Conservation (phyloP, 108 stramenopile species). For the Nitzschia inconspicua region DNA sequence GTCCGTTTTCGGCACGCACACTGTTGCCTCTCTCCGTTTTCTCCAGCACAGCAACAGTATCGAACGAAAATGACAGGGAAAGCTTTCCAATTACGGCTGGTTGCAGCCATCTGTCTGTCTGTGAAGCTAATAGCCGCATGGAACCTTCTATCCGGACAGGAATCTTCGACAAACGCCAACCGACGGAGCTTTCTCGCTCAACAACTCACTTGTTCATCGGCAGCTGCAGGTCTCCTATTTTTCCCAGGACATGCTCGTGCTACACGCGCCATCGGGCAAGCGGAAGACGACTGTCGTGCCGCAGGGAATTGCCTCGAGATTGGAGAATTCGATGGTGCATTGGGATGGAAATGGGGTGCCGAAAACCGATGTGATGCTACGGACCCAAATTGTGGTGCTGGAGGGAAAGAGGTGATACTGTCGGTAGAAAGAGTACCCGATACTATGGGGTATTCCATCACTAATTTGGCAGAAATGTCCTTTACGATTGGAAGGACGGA, state of each 20-base stretch:
- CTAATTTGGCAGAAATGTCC: slow-evolving; percentile 50
- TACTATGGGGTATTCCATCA: slow-evolving; percentile 28
- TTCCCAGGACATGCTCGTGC: slow-evolving; percentile 38
- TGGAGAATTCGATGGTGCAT: slow-evolving; percentile 75
- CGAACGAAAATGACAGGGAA: no score
- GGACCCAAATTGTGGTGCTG: slow-evolving; percentile 68
- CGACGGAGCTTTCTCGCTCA: no score
- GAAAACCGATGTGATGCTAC: slow-evolving; percentile 79
- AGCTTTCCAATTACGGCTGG: no score
- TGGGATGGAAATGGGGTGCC: slow-evolving; percentile 88
- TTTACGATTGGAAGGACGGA: slow-evolving; percentile 52
- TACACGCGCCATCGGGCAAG: slow-evolving; percentile 69
- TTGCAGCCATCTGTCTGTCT: no score
- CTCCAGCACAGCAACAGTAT: no score
- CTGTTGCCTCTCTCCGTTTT: no score
- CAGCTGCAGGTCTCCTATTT: background rate
- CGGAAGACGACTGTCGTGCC: slow-evolving; percentile 59
- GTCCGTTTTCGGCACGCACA: no score
- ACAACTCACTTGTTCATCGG: no score
- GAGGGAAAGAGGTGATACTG: slow-evolving; percentile 47
- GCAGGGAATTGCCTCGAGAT: slow-evolving; percentile 80
- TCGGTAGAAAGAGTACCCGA: slow-evolving; percentile 46
- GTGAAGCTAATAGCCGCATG: no score
- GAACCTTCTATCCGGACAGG: no score
- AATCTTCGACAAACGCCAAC: no score